Percentiles rank a stretch among this genome's conserved stretches.
Evolutionary conservation across 2,329 filamentous ascomycete species (phyloP).

Genomic region (Fusarium sp.): DNA sequence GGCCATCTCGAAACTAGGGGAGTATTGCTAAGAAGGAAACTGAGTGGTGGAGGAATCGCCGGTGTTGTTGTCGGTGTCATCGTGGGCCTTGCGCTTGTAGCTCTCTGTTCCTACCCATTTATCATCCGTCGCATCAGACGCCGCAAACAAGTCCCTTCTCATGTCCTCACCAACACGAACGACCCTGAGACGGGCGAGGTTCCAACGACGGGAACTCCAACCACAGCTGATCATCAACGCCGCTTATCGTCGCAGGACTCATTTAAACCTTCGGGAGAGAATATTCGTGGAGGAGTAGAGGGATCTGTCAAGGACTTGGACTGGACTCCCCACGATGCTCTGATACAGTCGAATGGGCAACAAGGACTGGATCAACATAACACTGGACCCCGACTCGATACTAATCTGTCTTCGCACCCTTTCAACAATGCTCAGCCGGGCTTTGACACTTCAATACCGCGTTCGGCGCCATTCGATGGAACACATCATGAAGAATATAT

Average conservation of each 20-base stretch:
- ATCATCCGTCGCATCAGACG: conserved; percentile 50
- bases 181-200: conserved; percentile 50
- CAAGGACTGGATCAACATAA: conserved; percentile 16
- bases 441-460: conserved; percentile 32
- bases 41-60: conserved; percentile 53
- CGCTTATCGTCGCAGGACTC: conserved; percentile 55
- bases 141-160: conserved; percentile 43
- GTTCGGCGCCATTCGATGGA: conserved; percentile 39
- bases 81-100: conserved; percentile 50
- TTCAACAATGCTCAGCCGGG: conserved; percentile 20
- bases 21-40: conserved; percentile 44
- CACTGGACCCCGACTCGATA: conserved; percentile 35
- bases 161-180: conserved; percentile 29
- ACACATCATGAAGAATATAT: conserved; percentile 45
- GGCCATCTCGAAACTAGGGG: conserved; percentile 36
- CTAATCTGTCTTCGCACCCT: conserved; percentile 19
- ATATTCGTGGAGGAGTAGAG: conserved; percentile 46
- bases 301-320: conserved; percentile 45
- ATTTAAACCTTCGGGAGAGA: conserved; percentile 48
- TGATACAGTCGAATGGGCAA: conserved; percentile 31
- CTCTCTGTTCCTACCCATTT: conserved; percentile 56
- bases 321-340: conserved; percentile 41
- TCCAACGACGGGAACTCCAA: conserved; percentile 25
- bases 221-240: conserved; percentile 41
- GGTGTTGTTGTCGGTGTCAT: conserved; percentile 54